A percentile compares a stretch with the other conserved stretches of the same genome.
These are phyloP conservation scores for Pichia gijzeniarum DNA, from an alignment of 805 yeast genomes.

Conservation along the genomic window DNA sequence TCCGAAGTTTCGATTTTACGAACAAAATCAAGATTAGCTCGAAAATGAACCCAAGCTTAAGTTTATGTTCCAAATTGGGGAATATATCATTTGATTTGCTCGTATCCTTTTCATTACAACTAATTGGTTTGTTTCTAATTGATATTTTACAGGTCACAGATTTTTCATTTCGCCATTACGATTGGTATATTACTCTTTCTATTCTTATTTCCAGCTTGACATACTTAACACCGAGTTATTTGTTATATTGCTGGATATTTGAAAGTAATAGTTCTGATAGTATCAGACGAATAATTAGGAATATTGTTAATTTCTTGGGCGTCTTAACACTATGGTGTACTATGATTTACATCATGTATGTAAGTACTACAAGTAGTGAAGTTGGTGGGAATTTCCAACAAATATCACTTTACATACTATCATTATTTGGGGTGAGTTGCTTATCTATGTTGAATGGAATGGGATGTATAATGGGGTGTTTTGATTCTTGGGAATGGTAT, in stretches of 20 bases:
- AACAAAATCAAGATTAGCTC: too few relatives aligned
- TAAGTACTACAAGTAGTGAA: neutral
- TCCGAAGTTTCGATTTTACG: neutral
- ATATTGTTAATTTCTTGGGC: neutral
- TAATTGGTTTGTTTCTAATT: conserved; percentile 24
- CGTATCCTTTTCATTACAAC: conserved; percentile 24
- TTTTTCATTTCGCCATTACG: conserved; percentile 24
- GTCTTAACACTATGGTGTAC: conserved; percentile 30
- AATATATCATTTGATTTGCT: conserved; percentile 19
- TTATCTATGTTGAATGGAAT: conserved; percentile 46
- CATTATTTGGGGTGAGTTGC: conserved; percentile 44
- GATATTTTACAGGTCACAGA: conserved; percentile 24
- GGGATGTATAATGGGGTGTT: conserved; percentile 44
- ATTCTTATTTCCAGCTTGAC: conserved; percentile 34
- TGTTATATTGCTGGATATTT: conserved; percentile 13
- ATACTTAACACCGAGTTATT: conserved; percentile 38
- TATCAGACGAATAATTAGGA: neutral
- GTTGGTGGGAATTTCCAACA: conserved; percentile 13
- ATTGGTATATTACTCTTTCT: conserved; percentile 37
- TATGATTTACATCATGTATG: conserved; percentile 27
- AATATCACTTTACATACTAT: conserved; percentile 39
- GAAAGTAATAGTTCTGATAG: neutral
- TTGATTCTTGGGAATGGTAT: conserved; percentile 17
- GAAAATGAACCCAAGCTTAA: too few relatives aligned
- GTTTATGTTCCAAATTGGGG: neutral